A percentile compares a stretch with the other conserved stretches of the same genome.
Evolutionary conservation across 1,284 basidiomycete species (phyloP).

Genomic region (Omphalotus olearius): DNA sequence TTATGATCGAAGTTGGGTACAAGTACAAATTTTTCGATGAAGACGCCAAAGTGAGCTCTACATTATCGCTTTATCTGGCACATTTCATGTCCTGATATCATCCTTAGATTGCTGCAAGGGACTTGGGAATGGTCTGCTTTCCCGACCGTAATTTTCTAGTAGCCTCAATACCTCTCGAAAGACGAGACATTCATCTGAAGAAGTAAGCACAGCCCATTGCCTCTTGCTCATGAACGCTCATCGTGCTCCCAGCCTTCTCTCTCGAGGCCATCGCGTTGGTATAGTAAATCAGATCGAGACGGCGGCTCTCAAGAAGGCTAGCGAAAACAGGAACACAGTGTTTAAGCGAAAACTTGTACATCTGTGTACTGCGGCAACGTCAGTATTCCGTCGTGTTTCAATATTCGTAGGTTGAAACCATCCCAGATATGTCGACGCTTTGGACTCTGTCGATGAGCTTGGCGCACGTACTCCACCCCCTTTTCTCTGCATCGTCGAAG

Average conservation of each 20-base stretch:
- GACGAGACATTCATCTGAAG: constrained; percentile 84
- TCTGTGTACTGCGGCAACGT: constrained; percentile 89
- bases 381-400: constrained; percentile 28
- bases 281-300: constrained; percentile 93
- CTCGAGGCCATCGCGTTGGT: constrained; percentile 86
- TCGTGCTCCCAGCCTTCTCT: constrained; percentile 59
- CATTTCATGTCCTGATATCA: constrained; percentile 4
- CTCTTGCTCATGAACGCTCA: constrained; percentile 3
- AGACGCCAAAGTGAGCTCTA: constrained; percentile 66
- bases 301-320: constrained; percentile 89
- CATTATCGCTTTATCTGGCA: background rate
- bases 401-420: constrained; percentile 5
- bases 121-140: constrained; percentile 82
- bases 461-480: constrained; percentile 53
- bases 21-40: constrained; percentile 88
- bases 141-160: constrained; percentile 76
- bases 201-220: constrained; percentile 47
- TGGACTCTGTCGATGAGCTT: constrained; percentile 66
- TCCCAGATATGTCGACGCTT: constrained; percentile 66
- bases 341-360: constrained; percentile 82
- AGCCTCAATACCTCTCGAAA: constrained; percentile 81
- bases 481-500: constrained; percentile 74
- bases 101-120: constrained; percentile 68
- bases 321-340: constrained; percentile 78
- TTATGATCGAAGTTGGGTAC: constrained; percentile 89